Evolutionary conservation across 1,284 basidiomycete species (phyloP).

Genomic region (Puccinia novopanici): DNA sequence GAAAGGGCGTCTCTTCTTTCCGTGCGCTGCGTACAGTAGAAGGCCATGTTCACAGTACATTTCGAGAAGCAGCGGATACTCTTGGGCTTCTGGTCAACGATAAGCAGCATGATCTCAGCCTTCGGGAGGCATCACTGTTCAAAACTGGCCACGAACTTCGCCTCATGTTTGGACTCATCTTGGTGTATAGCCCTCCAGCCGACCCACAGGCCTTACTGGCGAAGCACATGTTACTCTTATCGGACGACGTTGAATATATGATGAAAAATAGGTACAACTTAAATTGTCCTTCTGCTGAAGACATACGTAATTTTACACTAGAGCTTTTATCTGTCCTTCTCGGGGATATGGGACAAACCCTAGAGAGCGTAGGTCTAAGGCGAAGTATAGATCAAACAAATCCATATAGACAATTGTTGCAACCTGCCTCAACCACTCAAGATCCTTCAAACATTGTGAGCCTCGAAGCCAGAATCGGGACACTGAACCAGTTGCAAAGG

Average conservation of each 20-base stretch:
- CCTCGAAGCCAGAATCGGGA: too few relatives aligned
- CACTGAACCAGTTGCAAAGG: slow-evolving; percentile 50
- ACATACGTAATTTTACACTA: not conserved
- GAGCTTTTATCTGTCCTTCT: too few relatives aligned
- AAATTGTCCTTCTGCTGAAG: not conserved
- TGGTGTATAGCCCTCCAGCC: slow-evolving; percentile 59
- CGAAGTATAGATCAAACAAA: too few relatives aligned
- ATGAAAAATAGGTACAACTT: not conserved
- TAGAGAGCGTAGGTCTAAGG: too few relatives aligned
- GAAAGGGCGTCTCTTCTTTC: slow-evolving; percentile 60
- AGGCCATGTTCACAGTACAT: slow-evolving; percentile 57
- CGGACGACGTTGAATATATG: slow-evolving; percentile 59
- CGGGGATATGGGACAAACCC: too few relatives aligned
- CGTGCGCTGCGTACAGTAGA: slow-evolving; percentile 58
- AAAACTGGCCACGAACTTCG: slow-evolving; percentile 61
- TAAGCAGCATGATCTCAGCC: slow-evolving; percentile 61
- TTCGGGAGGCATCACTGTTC: slow-evolving; percentile 62
- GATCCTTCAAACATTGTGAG: too few relatives aligned
- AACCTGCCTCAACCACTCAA: too few relatives aligned
- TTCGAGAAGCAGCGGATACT: slow-evolving; percentile 61
- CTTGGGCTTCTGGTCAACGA: slow-evolving; percentile 59
- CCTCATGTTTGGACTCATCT: slow-evolving; percentile 61
- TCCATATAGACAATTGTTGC: too few relatives aligned
- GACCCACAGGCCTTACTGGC: slow-evolving; percentile 61
- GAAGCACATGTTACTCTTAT: slow-evolving; percentile 59